Percentiles rank a stretch among this genome's conserved stretches.
Conservation (phyloP, 208 protist genomes). For the Porcisia deanei region DNA sequence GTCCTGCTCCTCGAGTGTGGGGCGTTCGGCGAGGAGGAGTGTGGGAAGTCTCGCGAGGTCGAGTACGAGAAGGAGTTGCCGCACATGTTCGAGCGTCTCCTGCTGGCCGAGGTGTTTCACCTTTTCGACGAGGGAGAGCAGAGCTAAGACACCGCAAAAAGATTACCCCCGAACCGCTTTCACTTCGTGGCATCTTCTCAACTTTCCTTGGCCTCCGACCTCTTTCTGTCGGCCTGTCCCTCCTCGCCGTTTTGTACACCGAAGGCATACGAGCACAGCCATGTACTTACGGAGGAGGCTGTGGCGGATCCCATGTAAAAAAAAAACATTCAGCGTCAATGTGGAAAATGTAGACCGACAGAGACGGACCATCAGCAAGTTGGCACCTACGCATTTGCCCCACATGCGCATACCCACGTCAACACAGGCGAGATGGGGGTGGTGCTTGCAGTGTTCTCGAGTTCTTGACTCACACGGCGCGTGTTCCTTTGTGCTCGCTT, state of each 20-base stretch:
- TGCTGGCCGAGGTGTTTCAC: conserved; percentile 69
- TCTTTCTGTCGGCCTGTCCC: too few species aligned
- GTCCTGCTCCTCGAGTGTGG: conserved; percentile 71
- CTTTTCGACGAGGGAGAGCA: conserved; percentile 56
- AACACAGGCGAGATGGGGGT: not conserved
- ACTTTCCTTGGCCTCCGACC: not conserved
- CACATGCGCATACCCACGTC: not conserved
- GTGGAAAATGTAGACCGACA: not conserved
- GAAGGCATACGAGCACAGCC: not conserved
- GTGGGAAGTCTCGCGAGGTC: conserved; percentile 37
- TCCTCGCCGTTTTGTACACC: not conserved
- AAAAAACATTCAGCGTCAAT: not conserved
- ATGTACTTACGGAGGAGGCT: not conserved
- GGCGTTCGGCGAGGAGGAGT: conserved; percentile 26
- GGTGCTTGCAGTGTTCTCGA: not conserved
- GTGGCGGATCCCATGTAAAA: conserved; percentile 2
- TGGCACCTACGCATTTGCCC: not conserved
- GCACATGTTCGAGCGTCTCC: conserved; percentile 73
- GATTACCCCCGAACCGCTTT: not conserved
- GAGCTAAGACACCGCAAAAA: not conserved
- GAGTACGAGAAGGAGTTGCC: conserved; percentile 77
- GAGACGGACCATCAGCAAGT: not conserved
- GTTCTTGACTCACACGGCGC: not conserved
- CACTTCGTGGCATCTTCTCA: not conserved
- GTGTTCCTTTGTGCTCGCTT: not conserved